Evolutionary conservation across 768 basidiomycete genomes (phyloP).

Genomic region (Gymnopilus junonius): DNA sequence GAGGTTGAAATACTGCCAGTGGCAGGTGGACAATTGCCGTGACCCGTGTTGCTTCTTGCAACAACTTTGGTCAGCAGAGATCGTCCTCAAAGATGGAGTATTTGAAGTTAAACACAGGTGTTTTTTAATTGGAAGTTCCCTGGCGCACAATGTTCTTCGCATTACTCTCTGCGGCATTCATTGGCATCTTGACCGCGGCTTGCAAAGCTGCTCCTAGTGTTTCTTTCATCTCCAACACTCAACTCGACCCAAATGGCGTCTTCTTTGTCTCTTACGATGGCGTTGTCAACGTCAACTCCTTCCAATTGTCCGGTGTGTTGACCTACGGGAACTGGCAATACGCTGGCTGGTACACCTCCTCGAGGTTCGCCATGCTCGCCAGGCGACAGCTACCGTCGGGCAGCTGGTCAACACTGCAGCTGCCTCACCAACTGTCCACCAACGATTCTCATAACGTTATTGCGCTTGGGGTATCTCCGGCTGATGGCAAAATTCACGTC

Average conservation of each 20-base stretch:
- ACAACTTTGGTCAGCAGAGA: not conserved
- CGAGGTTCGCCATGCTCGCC: constrained; percentile 41
- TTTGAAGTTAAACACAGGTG: not conserved
- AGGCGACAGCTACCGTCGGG: constrained; percentile 45
- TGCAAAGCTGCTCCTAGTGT: constrained; percentile 43
- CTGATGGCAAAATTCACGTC: constrained; percentile 50
- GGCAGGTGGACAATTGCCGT: not conserved
- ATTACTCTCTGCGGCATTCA: constrained; percentile 6
- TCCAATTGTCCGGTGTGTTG: constrained; percentile 46
- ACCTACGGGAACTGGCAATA: constrained; percentile 46
- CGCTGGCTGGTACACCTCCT: constrained; percentile 51
- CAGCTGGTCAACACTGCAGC: constrained; percentile 44
- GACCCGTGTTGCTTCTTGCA: not conserved
- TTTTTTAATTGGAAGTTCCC: not conserved
- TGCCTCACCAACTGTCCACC: constrained; percentile 45
- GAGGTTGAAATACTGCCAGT: no score
- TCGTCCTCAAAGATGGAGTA: not conserved
- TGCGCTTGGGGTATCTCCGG: constrained; percentile 46
- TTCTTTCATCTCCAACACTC: constrained; percentile 40
- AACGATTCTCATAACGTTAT: constrained; percentile 51
- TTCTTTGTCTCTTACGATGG: constrained; percentile 52
- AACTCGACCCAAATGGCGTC: constrained; percentile 43
- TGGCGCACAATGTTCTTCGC: not conserved
- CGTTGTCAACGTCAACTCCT: constrained; percentile 51
- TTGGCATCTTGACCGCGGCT: constrained; percentile 11